These are phyloP conservation scores for Fusarium goolgardi DNA, from an alignment of 2,329 filamentous ascomycete genomes.

Conservation along the genomic window DNA sequence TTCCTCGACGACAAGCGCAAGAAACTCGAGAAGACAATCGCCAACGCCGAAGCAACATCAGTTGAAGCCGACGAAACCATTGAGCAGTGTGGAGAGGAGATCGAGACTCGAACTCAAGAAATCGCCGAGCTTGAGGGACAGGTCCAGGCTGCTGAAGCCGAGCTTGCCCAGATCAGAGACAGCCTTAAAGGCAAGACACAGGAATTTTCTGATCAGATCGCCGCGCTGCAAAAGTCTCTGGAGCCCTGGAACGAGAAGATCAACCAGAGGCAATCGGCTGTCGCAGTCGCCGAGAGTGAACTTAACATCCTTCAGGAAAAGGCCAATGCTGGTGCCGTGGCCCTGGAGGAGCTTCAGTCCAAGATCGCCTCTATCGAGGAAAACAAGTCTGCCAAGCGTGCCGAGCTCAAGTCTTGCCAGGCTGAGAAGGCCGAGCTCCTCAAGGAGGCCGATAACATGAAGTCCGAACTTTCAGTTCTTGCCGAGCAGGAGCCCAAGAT, in stretches of 20 bases:
- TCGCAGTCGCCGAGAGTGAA: constrained; percentile 94
- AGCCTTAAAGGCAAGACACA: constrained; percentile 95
- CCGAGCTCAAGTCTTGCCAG: constrained; percentile 81
- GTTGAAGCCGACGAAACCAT: constrained; percentile 82
- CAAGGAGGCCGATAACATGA: constrained; percentile 77
- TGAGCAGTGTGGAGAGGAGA: constrained; percentile 80
- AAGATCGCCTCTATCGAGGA: constrained; percentile 82
- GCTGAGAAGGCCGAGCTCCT: constrained; percentile 77
- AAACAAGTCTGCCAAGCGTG: constrained; percentile 74
- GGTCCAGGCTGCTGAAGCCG: constrained; percentile 81
- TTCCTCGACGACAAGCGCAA: constrained; percentile 91
- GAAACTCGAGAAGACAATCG: constrained; percentile 90
- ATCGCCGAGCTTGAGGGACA: constrained; percentile 80
- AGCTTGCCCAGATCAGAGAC: constrained; percentile 85
- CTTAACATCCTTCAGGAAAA: constrained; percentile 91
- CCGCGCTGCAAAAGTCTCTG: constrained; percentile 89
- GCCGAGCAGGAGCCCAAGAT: constrained; percentile 82
- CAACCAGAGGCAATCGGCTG: constrained; percentile 93
- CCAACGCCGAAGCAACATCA: constrained; percentile 78
- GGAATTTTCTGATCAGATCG: constrained; percentile 91
- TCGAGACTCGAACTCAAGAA: constrained; percentile 79
- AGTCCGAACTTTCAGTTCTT: constrained; percentile 78
- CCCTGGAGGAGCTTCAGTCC: constrained; percentile 82
- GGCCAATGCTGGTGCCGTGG: constrained; percentile 85
- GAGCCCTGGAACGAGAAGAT: constrained; percentile 98